Conservation (phyloP, 2,329 filamentous ascomycete genomes). For the Elsinoe ampelina region DNA sequence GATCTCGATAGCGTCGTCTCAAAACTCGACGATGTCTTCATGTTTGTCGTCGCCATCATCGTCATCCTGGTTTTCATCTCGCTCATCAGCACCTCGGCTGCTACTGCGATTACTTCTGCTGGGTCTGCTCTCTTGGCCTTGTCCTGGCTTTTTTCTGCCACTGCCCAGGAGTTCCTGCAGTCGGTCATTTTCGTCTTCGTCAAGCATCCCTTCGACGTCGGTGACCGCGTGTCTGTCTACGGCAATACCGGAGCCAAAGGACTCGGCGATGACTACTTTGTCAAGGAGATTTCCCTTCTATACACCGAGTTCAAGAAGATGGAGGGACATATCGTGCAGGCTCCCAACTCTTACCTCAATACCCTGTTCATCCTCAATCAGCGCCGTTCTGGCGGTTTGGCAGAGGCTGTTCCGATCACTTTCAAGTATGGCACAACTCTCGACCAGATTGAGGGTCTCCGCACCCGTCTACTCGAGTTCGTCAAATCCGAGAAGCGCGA, state of each 20-base stretch:
- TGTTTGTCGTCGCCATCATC: conserved; percentile 76
- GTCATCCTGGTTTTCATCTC: conserved; percentile 79
- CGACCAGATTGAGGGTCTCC: conserved; percentile 73
- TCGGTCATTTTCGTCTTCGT: conserved; percentile 93
- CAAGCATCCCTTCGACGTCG: conserved; percentile 95
- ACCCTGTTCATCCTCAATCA: conserved; percentile 92
- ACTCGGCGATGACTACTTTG: conserved; percentile 86
- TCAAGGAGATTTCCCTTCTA: conserved; percentile 83
- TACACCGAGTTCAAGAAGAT: conserved; percentile 99
- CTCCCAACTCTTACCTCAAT: conserved; percentile 89
- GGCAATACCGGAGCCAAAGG: conserved; percentile 74
- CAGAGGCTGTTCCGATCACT: conserved; percentile 73
- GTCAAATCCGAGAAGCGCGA: conserved; percentile 80
- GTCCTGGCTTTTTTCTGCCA: conserved; percentile 86
- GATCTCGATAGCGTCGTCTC: conserved; percentile 88
- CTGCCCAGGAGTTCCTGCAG: conserved; percentile 88
- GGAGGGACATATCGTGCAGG: conserved; percentile 92
- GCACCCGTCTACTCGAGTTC: conserved; percentile 71
- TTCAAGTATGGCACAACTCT: conserved; percentile 84
- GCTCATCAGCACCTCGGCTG: conserved; percentile 81
- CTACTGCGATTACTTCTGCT: conserved; percentile 79
- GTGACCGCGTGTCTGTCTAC: conserved; percentile 84
- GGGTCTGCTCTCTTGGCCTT: conserved; percentile 81
- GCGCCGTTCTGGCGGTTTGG: conserved; percentile 76
- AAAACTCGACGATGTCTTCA: conserved; percentile 80